These are phyloP conservation scores for Gnomoniopsis sp. DNA, from an alignment of 2,329 filamentous ascomycete genomes.

Conservation along the genomic window DNA sequence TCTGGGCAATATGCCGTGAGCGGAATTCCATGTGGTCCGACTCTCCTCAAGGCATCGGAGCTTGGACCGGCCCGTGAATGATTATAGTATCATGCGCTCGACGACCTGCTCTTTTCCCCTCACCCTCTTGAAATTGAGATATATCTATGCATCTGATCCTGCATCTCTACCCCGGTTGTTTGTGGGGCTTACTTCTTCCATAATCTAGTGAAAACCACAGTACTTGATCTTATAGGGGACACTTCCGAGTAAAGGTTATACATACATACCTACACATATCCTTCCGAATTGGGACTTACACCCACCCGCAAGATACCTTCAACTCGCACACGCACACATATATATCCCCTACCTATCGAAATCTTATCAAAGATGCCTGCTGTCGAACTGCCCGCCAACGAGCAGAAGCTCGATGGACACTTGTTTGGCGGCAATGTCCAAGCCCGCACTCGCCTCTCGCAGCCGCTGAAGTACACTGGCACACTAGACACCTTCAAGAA, in stretches of 20 bases:
- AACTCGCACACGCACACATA: background rate
- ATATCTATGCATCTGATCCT: background rate
- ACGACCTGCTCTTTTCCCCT: background rate
- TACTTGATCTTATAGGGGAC: background rate
- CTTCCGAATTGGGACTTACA: background rate
- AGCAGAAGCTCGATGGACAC: slow-evolving; percentile 17
- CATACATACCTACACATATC: background rate
- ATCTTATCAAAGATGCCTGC: slow-evolving; percentile 33
- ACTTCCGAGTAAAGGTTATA: background rate
- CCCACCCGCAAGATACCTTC: background rate
- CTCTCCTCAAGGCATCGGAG: background rate
- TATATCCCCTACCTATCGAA: background rate
- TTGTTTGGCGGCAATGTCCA: slow-evolving; percentile 25
- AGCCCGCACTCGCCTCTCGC: slow-evolving; percentile 21
- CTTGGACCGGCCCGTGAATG: background rate
- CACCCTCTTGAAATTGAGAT: background rate
- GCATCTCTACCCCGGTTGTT: background rate
- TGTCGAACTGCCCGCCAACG: slow-evolving; percentile 16
- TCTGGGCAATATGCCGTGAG: no score
- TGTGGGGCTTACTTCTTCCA: background rate
- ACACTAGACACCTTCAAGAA: slow-evolving; percentile 36
- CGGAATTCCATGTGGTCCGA: background rate
- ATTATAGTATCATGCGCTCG: background rate
- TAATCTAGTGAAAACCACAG: background rate
- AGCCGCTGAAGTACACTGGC: slow-evolving; percentile 31